A percentile compares a stretch with the other conserved stretches of the same genome.
Conservation (phyloP, 495 filamentous ascomycete genomes). For the Thermochaetoides thermophila region DNA sequence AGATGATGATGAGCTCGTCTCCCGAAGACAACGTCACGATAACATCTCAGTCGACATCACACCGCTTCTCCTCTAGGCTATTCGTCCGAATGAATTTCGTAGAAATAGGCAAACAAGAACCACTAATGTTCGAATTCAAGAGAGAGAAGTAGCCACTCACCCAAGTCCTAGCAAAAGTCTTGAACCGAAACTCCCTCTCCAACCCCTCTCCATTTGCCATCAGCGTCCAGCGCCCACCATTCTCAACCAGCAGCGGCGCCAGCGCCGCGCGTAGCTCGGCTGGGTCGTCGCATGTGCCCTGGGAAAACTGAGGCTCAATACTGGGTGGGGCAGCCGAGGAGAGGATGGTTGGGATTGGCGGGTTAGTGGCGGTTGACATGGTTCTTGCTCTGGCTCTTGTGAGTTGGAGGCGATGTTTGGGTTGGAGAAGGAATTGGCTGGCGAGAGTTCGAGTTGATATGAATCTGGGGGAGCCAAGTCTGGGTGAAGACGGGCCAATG, state of each 20-base stretch:
- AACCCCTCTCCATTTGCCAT: slow-evolving; percentile 36
- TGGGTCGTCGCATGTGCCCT: slow-evolving; percentile 19
- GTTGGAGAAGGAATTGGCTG: not conserved
- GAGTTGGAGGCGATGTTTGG: not conserved
- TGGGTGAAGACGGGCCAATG: no score
- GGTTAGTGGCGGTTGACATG: not conserved
- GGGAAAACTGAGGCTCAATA: slow-evolving; percentile 14
- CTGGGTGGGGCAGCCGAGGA: no score
- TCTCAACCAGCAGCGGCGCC: slow-evolving; percentile 2
- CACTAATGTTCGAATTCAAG: not conserved
- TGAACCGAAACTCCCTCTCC: slow-evolving; percentile 45
- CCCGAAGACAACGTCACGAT: no score
- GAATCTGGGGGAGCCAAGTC: no score
- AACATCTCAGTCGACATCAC: no score
- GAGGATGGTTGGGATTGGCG: not conserved
- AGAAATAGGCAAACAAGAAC: not conserved
- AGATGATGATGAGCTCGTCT: not conserved
- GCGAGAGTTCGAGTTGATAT: no score
- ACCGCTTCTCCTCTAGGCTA: no score
- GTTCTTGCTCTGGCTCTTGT: no score
- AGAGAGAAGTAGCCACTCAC: slow-evolving; percentile 21
- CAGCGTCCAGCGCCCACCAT: slow-evolving; percentile 36
- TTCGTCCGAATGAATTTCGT: no score
- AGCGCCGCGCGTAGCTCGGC: slow-evolving; percentile 8
- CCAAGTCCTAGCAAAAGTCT: slow-evolving; percentile 48